Base-by-base conservation (phyloP, 2,329 filamentous ascomycete species). In the Aspergillus novofumigatus region DNA sequence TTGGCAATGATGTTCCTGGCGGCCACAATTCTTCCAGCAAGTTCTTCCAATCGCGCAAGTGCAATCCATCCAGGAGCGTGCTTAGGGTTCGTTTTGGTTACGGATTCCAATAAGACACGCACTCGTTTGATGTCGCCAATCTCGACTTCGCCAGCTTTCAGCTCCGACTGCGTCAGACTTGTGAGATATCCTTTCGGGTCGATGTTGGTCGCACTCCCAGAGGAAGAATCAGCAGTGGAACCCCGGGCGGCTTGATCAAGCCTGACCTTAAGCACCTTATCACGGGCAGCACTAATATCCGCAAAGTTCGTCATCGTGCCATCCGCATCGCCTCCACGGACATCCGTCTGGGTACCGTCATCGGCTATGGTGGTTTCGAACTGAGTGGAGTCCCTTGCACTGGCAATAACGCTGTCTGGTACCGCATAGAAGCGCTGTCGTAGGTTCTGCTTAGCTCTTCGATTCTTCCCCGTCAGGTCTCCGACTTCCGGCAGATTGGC, bases 251-350 rank as follows among this genome's bases (percentile, higher is more conserved):
- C 92, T 70, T 96, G 90, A 67, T 97, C 93, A 45, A 99, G 81
- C 64, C 91, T 87, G n/a, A 95, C 93, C 72, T 96, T 89, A 53
- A 99, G 83, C 44, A 97, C 94, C 75, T 96, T 97, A 78, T 97
- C 91, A 77, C 94, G 87, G 21, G 94, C 95, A 48, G 92, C 92
- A 75, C 95, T 94, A 61, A 99, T 97, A 73, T 96, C 90, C 48
- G 93, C 93, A 72, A 99, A 99, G 72, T 99, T 97, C 10, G 93
- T 99, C 85, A 96, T 94, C 1, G 92, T 96, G 2, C 93, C 92
- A 68, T 96, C 92, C 2, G 74, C 77, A 57, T 87, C 83, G 29
- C 65, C 68, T 38, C 69, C 72, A 21, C 68, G 65, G 28, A 74
- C 76, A 50, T 81, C 78, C 10, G 78, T 76, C n/a, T 81, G 75